Evolutionary conservation across 2,329 filamentous ascomycete genomes (phyloP), one percentile per base, ranked within the genome.

Genomic region (Talaromyces pinophilus): DNA sequence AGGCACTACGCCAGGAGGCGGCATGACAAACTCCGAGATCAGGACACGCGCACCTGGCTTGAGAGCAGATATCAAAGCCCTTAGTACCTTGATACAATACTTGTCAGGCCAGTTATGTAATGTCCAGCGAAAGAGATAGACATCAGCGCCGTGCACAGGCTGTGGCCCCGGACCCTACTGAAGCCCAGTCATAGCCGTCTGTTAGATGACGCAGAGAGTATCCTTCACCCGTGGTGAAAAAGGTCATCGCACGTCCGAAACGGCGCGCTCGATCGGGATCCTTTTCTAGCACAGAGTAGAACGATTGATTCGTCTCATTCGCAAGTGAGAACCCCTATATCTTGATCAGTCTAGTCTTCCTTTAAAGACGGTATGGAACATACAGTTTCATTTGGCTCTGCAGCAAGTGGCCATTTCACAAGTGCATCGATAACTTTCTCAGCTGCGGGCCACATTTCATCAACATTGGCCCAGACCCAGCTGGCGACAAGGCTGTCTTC

Each of bases 91-190:
- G n/a, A 76, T 70, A 46, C 73, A 74, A 35, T 80, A 73, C 19
- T 71, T 70, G 59, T 81, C 77, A 13, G 71, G 71, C 76, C 75
- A 80, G 65, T 82, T 80, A 67, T 82, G 80, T 38, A 81, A 67
- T 15, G 78, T 73, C 69, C 72, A 75, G 25, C 79, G 75, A 52
- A 80, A 75, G n/a, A 78, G 71, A 67, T 80, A 82, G 10, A 72
- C 72, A 52, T 71, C 67, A n/a, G 76, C 74, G n/a, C 71, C 66
- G 15, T 70, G 65, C 13, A 74, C 59, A 0, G 78, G 76, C 68
- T 81, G 78, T 65, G 8, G 46, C 60, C 33, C 46, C 55, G n/a
- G 57, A 25, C 15, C 33, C 17, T 19, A 65, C 42, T 10, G 44
- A 22, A 22, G 28, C 57, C 63, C 63, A 65, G 22, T 48, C 44